Base-by-base conservation (phyloP, 139 green algal species). In the Picochlorum sp. region DNA sequence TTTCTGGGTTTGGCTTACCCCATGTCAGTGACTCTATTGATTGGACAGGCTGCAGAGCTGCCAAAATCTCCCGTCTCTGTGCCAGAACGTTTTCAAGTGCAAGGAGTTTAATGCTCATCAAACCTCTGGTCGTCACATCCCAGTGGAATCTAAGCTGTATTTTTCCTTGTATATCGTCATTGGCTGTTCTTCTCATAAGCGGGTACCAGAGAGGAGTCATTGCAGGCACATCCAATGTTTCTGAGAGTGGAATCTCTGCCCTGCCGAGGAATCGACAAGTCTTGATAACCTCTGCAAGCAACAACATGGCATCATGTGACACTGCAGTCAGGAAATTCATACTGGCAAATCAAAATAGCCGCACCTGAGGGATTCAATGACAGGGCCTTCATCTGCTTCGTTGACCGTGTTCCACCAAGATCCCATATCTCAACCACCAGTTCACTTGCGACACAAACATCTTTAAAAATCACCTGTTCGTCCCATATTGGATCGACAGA, bases 381-480 rank as follows among this genome's bases (percentile, higher is more conserved):
- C 51, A 83, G 66, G 50, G 67, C 61, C 44, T 76, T 49, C 15
- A 79, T 52, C 51, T 73, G 66, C 6, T 71, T 73, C 7, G 49
- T 34, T 23, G 59, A 62, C 14, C 52, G 38, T 5, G 45, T 73
- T 69, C 74, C 73, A 8, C 75, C 75, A 24, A 90, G 54, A 62
- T 82, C 79, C 79, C 79, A 88, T 23, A 91, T 41, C 65, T 91
- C 83, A 44, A 88, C 66, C 50, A 74, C 65, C 26, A 91, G 71
- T 72, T 91, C 83, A 44, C 32, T 50, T 51, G 70, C 71, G 24
- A 59, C 66, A 32, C 59, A 73, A 9, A 78, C 71, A 50, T 78
- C 71, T 34, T 66, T 59, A 68, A 85, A 85, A 49, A 62, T 18
- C 14, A 83, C 66, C 3, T 61, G 41, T 58, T 85, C 78, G 21